Base-by-base conservation (phyloP, 1,139 yeast species). In the Tardiomyces depauwii region DNA sequence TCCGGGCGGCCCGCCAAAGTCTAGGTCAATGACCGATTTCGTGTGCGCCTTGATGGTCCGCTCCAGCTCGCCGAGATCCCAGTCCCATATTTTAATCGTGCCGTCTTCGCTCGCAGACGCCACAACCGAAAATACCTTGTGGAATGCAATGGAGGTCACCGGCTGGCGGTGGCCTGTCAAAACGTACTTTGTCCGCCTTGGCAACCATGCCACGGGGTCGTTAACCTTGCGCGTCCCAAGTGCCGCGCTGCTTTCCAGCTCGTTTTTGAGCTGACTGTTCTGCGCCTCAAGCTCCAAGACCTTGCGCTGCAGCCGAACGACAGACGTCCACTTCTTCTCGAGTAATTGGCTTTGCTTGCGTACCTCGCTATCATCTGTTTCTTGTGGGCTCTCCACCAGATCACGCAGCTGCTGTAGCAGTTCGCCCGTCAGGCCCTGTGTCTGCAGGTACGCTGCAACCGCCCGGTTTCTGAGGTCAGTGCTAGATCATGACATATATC, bases 291-390 rank as follows among this genome's bases (percentile, higher is more conserved):
- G 63, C 47, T 82, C 93, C 48, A 82, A 67, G 43, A 88, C 80
- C 56, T 78, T 76, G 52, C 81, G 76, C 63, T 89, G 96, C 40
- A 89, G 69, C 45, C 95, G 69, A 33, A 86, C 71, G 5, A 89
- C 93, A 0, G 95, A 82, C 1, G 84, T 74, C 97, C 97, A 89
- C 65, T 88, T 89, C 65, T 82, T 84, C 55, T 85, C 93, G 41
- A 89, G 68, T 44, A 82, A 38, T 46, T 52, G 4, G 57, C 56
- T 38, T 48, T 21, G 32, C 25, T 25, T 28, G 21, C 28, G 36
- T 23, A 28, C 59, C 43, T 47, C 49, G 51, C 16, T 30, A 5
- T 30, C 36, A 11, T 30, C 36, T 30, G n/a, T 12, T 30, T 30
- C 36, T 30, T 4, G 10, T 30, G n/a, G 36, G 16, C n/a, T 14